Base-by-base conservation (phyloP, 257 asterid species). In the Nemophila menziesii region DNA sequence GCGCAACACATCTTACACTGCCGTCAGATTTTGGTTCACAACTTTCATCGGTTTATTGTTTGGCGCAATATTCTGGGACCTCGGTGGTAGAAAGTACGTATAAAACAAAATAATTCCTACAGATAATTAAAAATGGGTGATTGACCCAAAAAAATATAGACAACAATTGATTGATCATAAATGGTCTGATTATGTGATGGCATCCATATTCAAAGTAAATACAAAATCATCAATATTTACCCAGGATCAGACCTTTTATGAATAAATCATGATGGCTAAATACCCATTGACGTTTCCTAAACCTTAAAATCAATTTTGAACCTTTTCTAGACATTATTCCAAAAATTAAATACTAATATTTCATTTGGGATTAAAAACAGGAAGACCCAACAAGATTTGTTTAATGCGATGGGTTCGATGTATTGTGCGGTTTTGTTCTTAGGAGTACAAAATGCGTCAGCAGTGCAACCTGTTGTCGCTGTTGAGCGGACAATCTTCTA, bases 21-120 rank as follows among this genome's bases (percentile, higher is more conserved):
- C 77, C 0, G 69, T 75, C 45, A 58, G 74, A 56, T 68, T 71
- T 37, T 8, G 48, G 4, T 75, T 59, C 57, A 71, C 77, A 11
- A 24, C 51, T 14, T 37, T 59, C 43, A 38, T 71, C 37, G 73
- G 68, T 1, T 22, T 71, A 37, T 44, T 63, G 36, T 57, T 71
- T 8, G 85, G 85, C 29, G 59, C 64, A 48, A 71, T 75, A 66
- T 75, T 71, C 34, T 75, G 85, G 80, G 71, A 57, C 47, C 46
- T 75, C 5, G 80, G 85, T n/a, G 68, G 77, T 16, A 71, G 54
- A 60, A 63, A 61, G 84, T 73, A 56, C n/a, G n/a, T n/a, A n/a
- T n/a, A n/a, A n/a, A n/a, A n/a, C n/a, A n/a, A n/a, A n/a, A n/a
- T n/a, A n/a, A n/a, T n/a, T n/a, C n/a, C n/a, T n/a, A n/a, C n/a